Conservation (phyloP, 768 basidiomycete species). For the Pseudohyphozyma bogoriensis region DNA sequence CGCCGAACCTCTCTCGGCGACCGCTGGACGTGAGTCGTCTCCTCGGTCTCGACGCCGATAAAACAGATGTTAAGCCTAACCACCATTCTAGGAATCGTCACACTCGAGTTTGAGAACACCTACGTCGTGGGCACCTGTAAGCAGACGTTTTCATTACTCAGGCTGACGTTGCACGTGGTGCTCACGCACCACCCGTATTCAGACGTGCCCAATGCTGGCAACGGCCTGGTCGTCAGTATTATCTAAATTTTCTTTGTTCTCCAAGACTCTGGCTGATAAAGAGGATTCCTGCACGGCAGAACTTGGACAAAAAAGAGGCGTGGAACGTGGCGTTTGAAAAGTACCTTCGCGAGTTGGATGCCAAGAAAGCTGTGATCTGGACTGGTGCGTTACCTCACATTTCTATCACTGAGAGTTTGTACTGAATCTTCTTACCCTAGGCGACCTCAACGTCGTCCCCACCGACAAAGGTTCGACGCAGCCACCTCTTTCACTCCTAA, state of each 20-base stretch:
- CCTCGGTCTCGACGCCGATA: background rate
- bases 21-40: conserved; percentile 9
- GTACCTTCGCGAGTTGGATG: conserved; percentile 63
- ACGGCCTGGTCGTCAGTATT: conserved; percentile 35
- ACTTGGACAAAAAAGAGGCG: conserved; percentile 59
- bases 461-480: conserved; percentile 52
- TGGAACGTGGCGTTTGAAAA: conserved; percentile 70
- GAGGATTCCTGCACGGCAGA: conserved; percentile 44
- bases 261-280: background rate
- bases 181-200: conserved; percentile 37
- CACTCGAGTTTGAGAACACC: conserved; percentile 62
- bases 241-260: conserved; percentile 45
- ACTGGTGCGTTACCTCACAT: conserved; percentile 41
- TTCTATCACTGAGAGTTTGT: background rate
- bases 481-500: background rate
- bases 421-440: background rate
- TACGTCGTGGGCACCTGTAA: conserved; percentile 51
- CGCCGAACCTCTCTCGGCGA: conserved; percentile 57
- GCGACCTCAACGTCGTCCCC: conserved; percentile 79
- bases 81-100: conserved; percentile 50
- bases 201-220: conserved; percentile 76
- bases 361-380: conserved; percentile 78
- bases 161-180: background rate
- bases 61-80: background rate
- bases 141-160: background rate